phyloP scores from a whole-genome alignment of 352 stramenopile genomes.

The Saprolegnia diclina region DNA sequence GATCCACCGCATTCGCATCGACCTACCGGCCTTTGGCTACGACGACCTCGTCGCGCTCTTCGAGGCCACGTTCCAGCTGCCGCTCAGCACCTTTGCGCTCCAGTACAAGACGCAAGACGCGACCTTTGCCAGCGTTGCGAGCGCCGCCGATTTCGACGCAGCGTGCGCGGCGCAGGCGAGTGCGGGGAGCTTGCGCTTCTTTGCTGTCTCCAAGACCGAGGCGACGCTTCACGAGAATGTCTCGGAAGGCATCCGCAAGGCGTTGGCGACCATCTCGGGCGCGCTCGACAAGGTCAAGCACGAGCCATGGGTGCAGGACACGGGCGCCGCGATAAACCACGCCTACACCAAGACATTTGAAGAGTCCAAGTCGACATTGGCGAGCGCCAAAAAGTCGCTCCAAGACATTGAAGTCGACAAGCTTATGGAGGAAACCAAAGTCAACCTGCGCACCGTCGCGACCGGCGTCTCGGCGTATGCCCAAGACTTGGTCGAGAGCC shows the following conservation, averaged over 20 bases:
- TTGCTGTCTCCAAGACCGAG: conserved; percentile 49
- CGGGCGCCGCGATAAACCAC: conserved; percentile 22
- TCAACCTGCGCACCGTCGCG: conserved; percentile 65
- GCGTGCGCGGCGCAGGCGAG: conserved; percentile 38
- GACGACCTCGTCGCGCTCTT: conserved; percentile 50
- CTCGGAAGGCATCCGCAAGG: conserved; percentile 70
- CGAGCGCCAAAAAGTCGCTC: conserved; percentile 43
- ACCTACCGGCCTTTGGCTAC: conserved; percentile 49
- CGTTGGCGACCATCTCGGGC: conserved; percentile 65
- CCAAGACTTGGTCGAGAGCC: conserved; percentile 64
- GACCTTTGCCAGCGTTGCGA: conserved; percentile 64
- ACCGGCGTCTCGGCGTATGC: conserved; percentile 67
- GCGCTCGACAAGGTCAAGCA: conserved; percentile 78
- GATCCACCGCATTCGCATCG: conserved; percentile 70
- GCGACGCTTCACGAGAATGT: conserved; percentile 75
- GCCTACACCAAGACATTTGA: conserved; percentile 36
- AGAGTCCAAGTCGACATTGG: conserved; percentile 36
- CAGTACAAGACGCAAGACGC: conserved; percentile 79
- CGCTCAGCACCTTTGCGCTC: conserved; percentile 46
- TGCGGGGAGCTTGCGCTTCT: conserved; percentile 59
- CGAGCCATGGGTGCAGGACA: conserved; percentile 36
- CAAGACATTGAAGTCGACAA: conserved; percentile 81
- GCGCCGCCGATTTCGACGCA: conserved; percentile 58
- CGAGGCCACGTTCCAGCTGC: conserved; percentile 50
- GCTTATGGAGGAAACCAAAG: conserved; percentile 68